phyloP scores from a whole-genome alignment of 768 basidiomycete species.

The Tricholoma hemisulphureum region DNA sequence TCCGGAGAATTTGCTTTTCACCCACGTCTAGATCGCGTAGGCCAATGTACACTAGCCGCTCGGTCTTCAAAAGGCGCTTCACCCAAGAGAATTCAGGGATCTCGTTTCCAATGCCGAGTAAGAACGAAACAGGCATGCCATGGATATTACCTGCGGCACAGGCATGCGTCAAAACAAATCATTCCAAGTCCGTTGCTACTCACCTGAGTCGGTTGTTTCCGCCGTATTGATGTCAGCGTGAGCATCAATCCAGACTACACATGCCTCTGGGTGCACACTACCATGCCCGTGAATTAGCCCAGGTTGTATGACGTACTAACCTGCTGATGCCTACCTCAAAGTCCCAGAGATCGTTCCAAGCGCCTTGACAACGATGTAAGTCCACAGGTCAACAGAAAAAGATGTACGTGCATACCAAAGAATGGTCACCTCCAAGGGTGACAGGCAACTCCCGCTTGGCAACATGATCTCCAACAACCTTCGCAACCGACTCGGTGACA shows the following conservation, averaged over 20 bases:
- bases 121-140: slow-evolving; percentile 97
- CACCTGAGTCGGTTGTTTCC: slow-evolving; percentile 75
- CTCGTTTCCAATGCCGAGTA: slow-evolving; percentile 56
- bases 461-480: slow-evolving; percentile 70
- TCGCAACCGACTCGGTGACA: slow-evolving; percentile 78
- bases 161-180: slow-evolving; percentile 1
- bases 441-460: slow-evolving; percentile 80
- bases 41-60: slow-evolving; percentile 93
- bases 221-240: slow-evolving; percentile 96
- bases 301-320: background rate
- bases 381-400: slow-evolving; percentile 2
- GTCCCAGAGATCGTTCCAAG: slow-evolving; percentile 96
- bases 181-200: slow-evolving; percentile 19
- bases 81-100: slow-evolving; percentile 50
- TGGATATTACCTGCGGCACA: slow-evolving; percentile 78
- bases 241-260: slow-evolving; percentile 96
- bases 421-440: slow-evolving; percentile 96
- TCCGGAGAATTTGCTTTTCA: slow-evolving; percentile 83
- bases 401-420: slow-evolving; percentile 55
- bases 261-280: slow-evolving; percentile 74
- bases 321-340: slow-evolving; percentile 51
- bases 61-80: slow-evolving; percentile 63
- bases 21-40: slow-evolving; percentile 88
- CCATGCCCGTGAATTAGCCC: background rate
- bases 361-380: slow-evolving; percentile 38